Conservation (phyloP, 768 basidiomycete genomes). For the Melanogaster broomeanus region DNA sequence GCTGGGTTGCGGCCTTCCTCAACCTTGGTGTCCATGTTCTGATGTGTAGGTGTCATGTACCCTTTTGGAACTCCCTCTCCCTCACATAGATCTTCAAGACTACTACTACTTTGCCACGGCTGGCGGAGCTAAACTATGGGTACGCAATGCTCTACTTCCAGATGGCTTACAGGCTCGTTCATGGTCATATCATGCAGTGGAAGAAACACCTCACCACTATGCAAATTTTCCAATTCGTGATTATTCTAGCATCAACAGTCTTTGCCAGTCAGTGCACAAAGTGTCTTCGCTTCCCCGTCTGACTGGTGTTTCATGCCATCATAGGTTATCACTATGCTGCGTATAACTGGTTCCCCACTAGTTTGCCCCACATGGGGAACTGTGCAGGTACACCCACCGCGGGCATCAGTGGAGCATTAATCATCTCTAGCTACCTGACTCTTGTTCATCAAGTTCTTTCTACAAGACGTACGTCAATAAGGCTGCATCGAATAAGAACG, state of each 20-base stretch:
- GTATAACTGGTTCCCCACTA: constrained; percentile 16
- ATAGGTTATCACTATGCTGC: constrained; percentile 21
- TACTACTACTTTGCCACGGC: constrained; percentile 98
- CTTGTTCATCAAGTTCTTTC: constrained; percentile 25
- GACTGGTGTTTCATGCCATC: not conserved
- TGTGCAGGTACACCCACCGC: constrained; percentile 16
- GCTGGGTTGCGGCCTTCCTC: constrained; percentile 88
- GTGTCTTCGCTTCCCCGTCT: not conserved
- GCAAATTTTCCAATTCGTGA: constrained; percentile 23
- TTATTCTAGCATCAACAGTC: constrained; percentile 9
- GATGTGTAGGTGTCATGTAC: constrained; percentile 71
- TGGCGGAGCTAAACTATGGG: constrained; percentile 41
- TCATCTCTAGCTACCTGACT: constrained; percentile 20
- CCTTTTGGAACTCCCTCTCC: not conserved
- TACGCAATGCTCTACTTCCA: not conserved
- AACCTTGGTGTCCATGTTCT: constrained; percentile 92
- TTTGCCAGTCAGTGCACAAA: constrained; percentile 14
- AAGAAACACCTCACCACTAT: constrained; percentile 25
- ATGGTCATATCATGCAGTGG: constrained; percentile 13
- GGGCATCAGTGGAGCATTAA: constrained; percentile 7
- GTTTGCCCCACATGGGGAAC: constrained; percentile 17
- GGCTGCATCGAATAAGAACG: not conserved
- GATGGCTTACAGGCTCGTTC: not conserved
- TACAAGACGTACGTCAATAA: constrained; percentile 14
- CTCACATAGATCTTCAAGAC: constrained; percentile 47